phyloP scores from a whole-genome alignment of 768 basidiomycete genomes.

The Agaricus bisporus region DNA sequence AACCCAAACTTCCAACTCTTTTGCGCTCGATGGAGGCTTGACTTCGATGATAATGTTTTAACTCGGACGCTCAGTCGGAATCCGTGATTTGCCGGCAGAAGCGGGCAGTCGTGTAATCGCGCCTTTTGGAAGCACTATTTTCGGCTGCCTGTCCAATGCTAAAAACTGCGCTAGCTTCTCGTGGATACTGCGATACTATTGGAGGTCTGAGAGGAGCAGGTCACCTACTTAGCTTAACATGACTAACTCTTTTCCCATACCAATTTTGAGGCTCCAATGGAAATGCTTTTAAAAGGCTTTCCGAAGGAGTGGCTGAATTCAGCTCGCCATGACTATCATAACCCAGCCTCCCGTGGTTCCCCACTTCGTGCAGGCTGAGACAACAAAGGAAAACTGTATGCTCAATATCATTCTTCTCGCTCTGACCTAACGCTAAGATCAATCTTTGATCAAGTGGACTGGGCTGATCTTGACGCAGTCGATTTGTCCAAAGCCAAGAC shows the following conservation, averaged over 20 bases:
- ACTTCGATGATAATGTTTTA: too few species aligned
- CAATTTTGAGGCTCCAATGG: neutral
- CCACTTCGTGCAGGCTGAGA: slow-evolving; percentile 5
- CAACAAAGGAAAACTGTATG: slow-evolving; percentile 9
- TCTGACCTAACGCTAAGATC: neutral
- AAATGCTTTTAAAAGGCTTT: too few species aligned
- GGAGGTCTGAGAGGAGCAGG: neutral
- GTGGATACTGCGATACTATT: neutral
- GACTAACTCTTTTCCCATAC: slow-evolving; percentile 1
- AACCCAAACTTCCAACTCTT: too few species aligned
- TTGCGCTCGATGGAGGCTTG: too few species aligned
- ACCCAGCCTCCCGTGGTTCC: slow-evolving; percentile 1
- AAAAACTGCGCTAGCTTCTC: neutral
- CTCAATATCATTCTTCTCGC: neutral
- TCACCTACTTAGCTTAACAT: neutral
- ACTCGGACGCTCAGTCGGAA: too few species aligned
- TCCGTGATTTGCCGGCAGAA: neutral
- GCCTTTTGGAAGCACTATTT: neutral
- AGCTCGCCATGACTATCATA: neutral
- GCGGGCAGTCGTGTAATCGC: neutral
- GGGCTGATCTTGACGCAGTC: slow-evolving; percentile 41
- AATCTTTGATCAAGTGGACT: slow-evolving; percentile 16
- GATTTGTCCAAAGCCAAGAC: slow-evolving; percentile 37
- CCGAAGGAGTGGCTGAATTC: neutral
- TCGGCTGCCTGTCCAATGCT: neutral